Percentiles rank a stretch among this genome's conserved stretches.
These are phyloP conservation scores for Plantago ovata DNA, from an alignment of 257 asterid species.

Conservation along the genomic window DNA sequence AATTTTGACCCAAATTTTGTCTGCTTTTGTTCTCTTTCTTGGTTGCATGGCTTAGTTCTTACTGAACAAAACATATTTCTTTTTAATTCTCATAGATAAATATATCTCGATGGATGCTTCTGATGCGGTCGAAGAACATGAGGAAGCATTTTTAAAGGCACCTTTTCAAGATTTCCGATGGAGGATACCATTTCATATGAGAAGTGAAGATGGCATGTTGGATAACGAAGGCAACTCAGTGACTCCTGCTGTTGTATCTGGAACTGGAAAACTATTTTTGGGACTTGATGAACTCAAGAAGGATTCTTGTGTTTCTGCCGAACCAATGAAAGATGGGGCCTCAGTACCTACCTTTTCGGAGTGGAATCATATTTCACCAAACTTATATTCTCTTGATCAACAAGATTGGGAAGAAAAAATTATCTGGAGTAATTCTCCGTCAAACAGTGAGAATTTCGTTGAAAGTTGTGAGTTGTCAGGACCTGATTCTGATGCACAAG, in stretches of 20 bases:
- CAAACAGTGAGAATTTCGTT: constrained; percentile 37
- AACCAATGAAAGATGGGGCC: constrained; percentile 55
- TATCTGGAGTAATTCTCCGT: constrained; percentile 83
- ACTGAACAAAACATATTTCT: constrained; percentile 19
- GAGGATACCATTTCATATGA: constrained; percentile 39
- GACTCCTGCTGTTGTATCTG: constrained; percentile 38
- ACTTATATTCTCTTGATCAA: constrained; percentile 81
- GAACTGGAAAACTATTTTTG: constrained; percentile 30
- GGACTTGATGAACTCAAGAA: constrained; percentile 35
- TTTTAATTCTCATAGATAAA: constrained; percentile 49
- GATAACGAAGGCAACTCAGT: constrained; percentile 43
- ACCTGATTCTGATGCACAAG: constrained; percentile 62
- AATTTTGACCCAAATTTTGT: not conserved
- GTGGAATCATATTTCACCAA: constrained; percentile 40
- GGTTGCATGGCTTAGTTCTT: constrained; percentile 4
- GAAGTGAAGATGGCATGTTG: constrained; percentile 29
- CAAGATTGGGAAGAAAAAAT: constrained; percentile 95
- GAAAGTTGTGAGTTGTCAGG: constrained; percentile 89
- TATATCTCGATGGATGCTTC: constrained; percentile 51
- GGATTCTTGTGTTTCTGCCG: constrained; percentile 62
- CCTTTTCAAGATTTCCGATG: constrained; percentile 60
- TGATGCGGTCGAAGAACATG: constrained; percentile 86
- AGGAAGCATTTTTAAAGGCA: constrained; percentile 63
- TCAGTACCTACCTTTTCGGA: constrained; percentile 34
- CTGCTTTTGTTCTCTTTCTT: constrained; percentile 15